phyloP scores from a whole-genome alignment of 768 basidiomycete genomes.

The Rhizopogon rudus region DNA sequence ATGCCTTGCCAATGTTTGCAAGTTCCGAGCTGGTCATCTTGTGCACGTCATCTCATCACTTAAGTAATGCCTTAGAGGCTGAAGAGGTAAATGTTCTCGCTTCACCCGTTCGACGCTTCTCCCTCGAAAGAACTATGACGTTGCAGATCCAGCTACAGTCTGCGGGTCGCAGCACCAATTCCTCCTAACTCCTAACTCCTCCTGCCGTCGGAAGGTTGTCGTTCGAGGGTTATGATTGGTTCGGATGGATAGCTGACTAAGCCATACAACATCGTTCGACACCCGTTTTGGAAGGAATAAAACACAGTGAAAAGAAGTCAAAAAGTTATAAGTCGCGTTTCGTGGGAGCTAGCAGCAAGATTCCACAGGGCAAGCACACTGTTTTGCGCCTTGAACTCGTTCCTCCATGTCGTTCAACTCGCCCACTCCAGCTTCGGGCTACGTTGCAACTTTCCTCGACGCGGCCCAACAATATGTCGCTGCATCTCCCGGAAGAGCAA shows the following conservation, averaged over 20 bases:
- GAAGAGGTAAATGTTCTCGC: too few species aligned
- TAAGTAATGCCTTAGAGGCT: too few species aligned
- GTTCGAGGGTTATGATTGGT: conserved; percentile 5
- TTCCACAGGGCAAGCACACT: background rate
- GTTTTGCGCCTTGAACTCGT: background rate
- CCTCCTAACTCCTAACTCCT: background rate
- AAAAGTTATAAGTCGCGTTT: background rate
- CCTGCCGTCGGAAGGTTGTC: conserved; percentile 2
- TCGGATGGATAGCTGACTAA: conserved; percentile 18
- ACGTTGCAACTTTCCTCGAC: conserved; percentile 15
- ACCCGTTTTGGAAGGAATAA: background rate
- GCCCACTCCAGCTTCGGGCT: conserved; percentile 20
- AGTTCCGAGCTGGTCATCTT: too few species aligned
- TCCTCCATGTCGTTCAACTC: conserved; percentile 21
- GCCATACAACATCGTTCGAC: conserved; percentile 7
- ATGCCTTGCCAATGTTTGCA: too few species aligned
- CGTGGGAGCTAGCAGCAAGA: conserved; percentile 1
- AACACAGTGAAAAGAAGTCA: conserved; percentile 6
- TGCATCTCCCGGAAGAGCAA: conserved; percentile 21
- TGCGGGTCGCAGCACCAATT: background rate
- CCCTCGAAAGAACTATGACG: too few species aligned
- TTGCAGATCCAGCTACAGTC: too few species aligned
- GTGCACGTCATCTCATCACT: too few species aligned
- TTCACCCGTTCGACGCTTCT: too few species aligned
- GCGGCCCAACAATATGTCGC: conserved; percentile 14